A percentile compares a stretch with the other conserved stretches of the same genome.
Evolutionary conservation across 2,329 filamentous ascomycete genomes (phyloP).

Genomic region (Penicillium sp.): DNA sequence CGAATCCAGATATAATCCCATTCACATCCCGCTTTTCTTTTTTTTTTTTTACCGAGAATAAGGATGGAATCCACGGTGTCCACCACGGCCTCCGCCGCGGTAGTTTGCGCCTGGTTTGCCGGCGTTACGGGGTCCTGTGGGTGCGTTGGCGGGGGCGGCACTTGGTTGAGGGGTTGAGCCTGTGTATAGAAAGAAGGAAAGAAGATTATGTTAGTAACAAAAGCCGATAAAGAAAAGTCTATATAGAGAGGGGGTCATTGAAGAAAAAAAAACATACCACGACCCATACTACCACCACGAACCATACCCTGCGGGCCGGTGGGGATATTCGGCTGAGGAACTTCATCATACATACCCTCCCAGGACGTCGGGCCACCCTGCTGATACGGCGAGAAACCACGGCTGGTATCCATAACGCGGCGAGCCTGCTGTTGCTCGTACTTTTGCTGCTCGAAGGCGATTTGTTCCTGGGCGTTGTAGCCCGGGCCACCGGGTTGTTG

Average conservation of each 20-base stretch:
- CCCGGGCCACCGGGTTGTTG: slow-evolving; percentile 55
- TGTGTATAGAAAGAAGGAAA: slow-evolving; percentile 7
- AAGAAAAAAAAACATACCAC: slow-evolving; percentile 41
- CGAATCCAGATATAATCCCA: no score
- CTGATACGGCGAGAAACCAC: slow-evolving; percentile 52
- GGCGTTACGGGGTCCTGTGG: slow-evolving; percentile 94
- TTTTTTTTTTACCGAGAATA: slow-evolving; percentile 59
- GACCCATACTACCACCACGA: slow-evolving; percentile 49
- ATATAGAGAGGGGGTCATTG: no score
- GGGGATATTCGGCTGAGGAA: slow-evolving; percentile 76
- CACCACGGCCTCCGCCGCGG: slow-evolving; percentile 82
- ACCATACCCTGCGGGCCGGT: slow-evolving; percentile 58
- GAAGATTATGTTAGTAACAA: not conserved
- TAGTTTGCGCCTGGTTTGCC: slow-evolving; percentile 92
- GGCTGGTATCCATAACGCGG: slow-evolving; percentile 53
- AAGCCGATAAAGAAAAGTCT: no score
- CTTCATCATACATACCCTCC: slow-evolving; percentile 99
- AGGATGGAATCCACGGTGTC: slow-evolving; percentile 77
- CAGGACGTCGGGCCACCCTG: slow-evolving; percentile 78
- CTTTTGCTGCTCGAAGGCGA: slow-evolving; percentile 78
- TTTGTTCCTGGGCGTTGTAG: slow-evolving; percentile 74
- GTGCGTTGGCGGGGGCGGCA: slow-evolving; percentile 76
- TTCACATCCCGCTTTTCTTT: not conserved
- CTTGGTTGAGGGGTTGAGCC: slow-evolving; percentile 51
- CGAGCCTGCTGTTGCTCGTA: slow-evolving; percentile 72